Evolutionary conservation across 164 flowering plant species (phyloP).

Genomic region (Liriodendron chinense): DNA sequence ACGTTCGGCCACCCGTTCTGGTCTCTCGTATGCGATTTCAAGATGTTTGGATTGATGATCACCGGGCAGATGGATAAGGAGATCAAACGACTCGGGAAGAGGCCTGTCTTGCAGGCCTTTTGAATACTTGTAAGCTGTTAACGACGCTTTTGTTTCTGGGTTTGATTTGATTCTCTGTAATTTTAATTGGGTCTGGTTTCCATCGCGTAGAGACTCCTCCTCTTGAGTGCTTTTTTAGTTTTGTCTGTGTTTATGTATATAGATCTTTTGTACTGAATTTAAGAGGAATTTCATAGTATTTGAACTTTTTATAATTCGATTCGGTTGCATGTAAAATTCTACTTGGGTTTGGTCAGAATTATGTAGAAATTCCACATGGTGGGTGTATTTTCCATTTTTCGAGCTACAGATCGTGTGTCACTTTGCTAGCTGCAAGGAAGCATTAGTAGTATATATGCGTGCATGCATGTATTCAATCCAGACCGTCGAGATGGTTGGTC

Average conservation of each 20-base stretch:
- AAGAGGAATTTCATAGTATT: background rate
- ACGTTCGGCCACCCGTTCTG: constrained; percentile 88
- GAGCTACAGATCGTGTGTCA: no score
- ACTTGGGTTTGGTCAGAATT: no score
- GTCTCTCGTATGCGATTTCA: constrained; percentile 82
- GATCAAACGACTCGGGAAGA: constrained; percentile 88
- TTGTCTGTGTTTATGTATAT: background rate
- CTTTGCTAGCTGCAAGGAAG: no score
- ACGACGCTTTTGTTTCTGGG: background rate
- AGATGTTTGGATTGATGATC: constrained; percentile 94
- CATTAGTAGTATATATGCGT: no score
- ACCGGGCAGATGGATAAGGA: constrained; percentile 92
- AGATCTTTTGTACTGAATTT: background rate
- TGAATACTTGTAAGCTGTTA: background rate
- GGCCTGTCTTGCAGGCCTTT: constrained; percentile 55
- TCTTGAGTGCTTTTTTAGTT: background rate
- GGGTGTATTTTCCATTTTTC: no score
- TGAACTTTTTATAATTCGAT: background rate
- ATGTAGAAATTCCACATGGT: no score
- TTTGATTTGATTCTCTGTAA: background rate
- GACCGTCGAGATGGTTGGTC: no score
- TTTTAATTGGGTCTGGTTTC: background rate
- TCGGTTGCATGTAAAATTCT: no score
- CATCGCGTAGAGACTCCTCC: background rate
- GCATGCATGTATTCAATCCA: no score